Base-by-base conservation (phyloP, 1,139 yeast genomes). In the Suhomyces taliae region DNA sequence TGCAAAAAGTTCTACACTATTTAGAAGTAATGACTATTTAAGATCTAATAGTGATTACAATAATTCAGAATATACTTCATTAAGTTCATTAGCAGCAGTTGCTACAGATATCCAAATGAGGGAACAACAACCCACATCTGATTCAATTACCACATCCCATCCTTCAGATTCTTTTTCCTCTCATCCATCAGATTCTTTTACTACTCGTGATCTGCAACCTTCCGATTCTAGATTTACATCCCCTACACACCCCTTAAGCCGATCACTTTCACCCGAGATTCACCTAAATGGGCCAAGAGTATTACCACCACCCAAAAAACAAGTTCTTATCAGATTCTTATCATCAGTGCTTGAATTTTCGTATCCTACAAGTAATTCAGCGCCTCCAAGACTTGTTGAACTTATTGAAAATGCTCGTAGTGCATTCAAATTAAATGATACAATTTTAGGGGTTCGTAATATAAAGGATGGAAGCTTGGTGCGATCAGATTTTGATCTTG, bases 311-410 rank as follows among this genome's bases (percentile, higher is more conserved):
- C 27, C 36, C 41, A 54, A 49, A 39, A 61, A 60, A 40, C 54
- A 49, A 29, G 79, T 75, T 2, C 52, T 62, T 9, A 52, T 75
- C 70, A 52, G 74, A 61, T 65, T 86, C 67, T 56, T 72, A 11
- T 60, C 73, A 5, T 66, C 72, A 15, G 61, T 62, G 7, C 61
- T 87, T 38, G 79, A 83, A 45, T 83, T 87, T 56, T 74, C 81
- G 5, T 88, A 76, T 61, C 78, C 85, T n/a, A 75, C 79, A 6
- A 62, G 67, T 27, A 78, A 78, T 43, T 78, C 83, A 11, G 83
- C 91, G 0, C 84, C 90, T 2, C 96, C 91, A 7, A 82, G 87
- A 7, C 70, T 79, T 48, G 58, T 77, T 14, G 96, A 88, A 60
- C 66, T 88, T 19, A 60, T 87, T 19, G 87, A 85, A 47, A 87